Conservation (phyloP, 495 filamentous ascomycete species). For the Aspergillus funiculosus region DNA sequence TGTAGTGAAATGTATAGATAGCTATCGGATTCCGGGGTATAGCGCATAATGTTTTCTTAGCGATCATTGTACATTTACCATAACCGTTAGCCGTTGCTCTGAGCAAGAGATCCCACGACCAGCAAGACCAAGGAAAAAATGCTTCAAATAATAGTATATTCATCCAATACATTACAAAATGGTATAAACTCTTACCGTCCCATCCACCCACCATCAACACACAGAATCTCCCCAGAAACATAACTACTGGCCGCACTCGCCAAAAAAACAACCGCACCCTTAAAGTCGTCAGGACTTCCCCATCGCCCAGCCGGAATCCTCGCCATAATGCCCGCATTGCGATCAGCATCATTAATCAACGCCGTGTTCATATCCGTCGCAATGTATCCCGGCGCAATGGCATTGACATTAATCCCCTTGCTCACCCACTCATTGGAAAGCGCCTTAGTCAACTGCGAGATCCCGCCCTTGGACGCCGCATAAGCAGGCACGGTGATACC, state of each 20-base stretch:
- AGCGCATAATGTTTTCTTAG: too few relatives aligned
- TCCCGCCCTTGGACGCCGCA: slow-evolving; percentile 80
- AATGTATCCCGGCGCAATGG: slow-evolving; percentile 76
- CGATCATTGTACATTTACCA: too few relatives aligned
- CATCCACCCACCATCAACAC: slow-evolving; percentile 90
- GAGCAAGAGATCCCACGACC: too few relatives aligned
- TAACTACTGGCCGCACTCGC: slow-evolving; percentile 60
- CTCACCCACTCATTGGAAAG: slow-evolving; percentile 82
- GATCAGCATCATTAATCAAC: slow-evolving; percentile 62
- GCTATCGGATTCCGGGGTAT: too few relatives aligned
- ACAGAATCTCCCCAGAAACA: slow-evolving; percentile 69
- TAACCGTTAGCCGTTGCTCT: too few relatives aligned
- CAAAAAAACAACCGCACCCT: slow-evolving; percentile 35
- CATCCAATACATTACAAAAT: neutral
- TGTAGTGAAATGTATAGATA: neutral
- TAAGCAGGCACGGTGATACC: slow-evolving; percentile 89
- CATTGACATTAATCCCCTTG: slow-evolving; percentile 74
- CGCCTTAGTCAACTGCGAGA: slow-evolving; percentile 82
- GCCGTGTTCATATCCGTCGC: slow-evolving; percentile 90
- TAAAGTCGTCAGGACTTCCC: slow-evolving; percentile 35
- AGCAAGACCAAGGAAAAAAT: too few relatives aligned
- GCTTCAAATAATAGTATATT: too few relatives aligned
- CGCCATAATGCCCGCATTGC: slow-evolving; percentile 67
- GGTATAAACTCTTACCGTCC: slow-evolving; percentile 52
- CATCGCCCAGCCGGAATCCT: slow-evolving; percentile 80